Conservation (phyloP, 345 rosid species). For the Gossypioides kirkii region DNA sequence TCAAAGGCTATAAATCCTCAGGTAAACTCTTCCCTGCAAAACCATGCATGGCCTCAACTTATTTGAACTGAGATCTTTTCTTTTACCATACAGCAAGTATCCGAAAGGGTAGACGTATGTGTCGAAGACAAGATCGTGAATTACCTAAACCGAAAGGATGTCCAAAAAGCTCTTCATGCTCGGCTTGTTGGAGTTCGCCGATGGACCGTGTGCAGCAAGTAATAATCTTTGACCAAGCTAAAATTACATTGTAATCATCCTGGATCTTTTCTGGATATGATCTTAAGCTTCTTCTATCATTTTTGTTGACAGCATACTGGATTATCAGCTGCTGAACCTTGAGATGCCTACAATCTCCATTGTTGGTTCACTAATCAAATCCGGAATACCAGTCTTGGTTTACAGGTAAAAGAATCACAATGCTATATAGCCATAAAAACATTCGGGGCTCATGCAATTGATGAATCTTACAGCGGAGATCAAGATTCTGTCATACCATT, state of each 20-base stretch:
- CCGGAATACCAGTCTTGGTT: conserved; percentile 74
- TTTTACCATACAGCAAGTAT: conserved; percentile 32
- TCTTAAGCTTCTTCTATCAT: background rate
- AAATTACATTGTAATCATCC: background rate
- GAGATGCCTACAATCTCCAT: conserved; percentile 73
- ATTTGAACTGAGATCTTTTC: background rate
- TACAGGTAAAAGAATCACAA: conserved; percentile 53
- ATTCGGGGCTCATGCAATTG: background rate
- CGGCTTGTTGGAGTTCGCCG: conserved; percentile 52
- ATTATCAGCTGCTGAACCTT: conserved; percentile 67
- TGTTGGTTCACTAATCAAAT: conserved; percentile 57
- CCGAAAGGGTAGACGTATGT: conserved; percentile 58
- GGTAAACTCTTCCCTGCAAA: conserved; percentile 21
- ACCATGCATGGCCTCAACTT: background rate
- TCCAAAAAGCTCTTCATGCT: conserved; percentile 62
- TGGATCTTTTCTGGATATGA: background rate
- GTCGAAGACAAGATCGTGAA: conserved; percentile 63
- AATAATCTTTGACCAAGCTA: conserved; percentile 9
- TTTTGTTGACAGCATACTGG: conserved; percentile 53
- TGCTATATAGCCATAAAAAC: background rate
- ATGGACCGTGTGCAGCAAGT: conserved; percentile 72
- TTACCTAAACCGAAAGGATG: conserved; percentile 62
- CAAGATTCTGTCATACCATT: conserved; percentile 93
- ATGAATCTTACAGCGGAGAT: conserved; percentile 57
- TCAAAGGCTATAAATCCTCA: conserved; percentile 44